These are phyloP conservation scores for Cordyceps cateniannulata DNA, from an alignment of 2,329 filamentous ascomycete species.

Conservation along the genomic window DNA sequence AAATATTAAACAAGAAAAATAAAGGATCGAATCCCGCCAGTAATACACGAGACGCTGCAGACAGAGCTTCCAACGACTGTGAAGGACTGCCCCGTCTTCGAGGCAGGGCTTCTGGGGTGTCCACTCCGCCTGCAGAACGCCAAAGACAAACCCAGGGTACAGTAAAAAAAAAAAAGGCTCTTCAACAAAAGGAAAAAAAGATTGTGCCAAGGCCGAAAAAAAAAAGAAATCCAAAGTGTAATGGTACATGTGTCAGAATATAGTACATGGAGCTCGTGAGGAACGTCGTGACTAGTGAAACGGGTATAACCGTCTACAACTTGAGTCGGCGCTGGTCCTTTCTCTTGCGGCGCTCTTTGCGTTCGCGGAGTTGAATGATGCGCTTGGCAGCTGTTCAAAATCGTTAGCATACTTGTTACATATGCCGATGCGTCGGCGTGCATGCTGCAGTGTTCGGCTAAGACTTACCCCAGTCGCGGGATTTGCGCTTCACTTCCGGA, in stretches of 20 bases:
- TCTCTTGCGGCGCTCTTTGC: conserved; percentile 30
- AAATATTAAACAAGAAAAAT: conserved; percentile 5
- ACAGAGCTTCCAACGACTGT: not conserved
- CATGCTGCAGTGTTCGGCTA: not conserved
- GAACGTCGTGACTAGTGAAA: conserved; percentile 12
- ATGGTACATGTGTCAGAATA: conserved; percentile 11
- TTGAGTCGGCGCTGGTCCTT: conserved; percentile 32
- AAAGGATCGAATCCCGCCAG: not conserved
- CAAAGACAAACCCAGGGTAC: not conserved
- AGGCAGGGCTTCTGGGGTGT: conserved; percentile 1
- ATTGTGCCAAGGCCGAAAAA: not conserved
- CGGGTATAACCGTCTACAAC: conserved; percentile 21
- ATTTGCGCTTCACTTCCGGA: conserved; percentile 29
- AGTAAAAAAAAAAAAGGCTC: not conserved
- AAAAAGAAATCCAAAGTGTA: not conserved
- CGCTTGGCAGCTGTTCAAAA: conserved; percentile 26
- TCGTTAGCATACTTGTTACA: conserved; percentile 16
- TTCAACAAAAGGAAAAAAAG: not conserved
- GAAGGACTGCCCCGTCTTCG: not conserved
- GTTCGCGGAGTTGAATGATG: conserved; percentile 29
- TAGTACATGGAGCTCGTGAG: conserved; percentile 14
- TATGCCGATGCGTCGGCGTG: not conserved
- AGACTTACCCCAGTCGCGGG: conserved; percentile 35
- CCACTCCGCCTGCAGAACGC: not conserved
- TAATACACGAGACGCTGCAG: not conserved